Percentiles rank a stretch among this genome's conserved stretches.
Conservation (phyloP, 2,329 filamentous ascomycete species). For the Fusarium subtropicale region DNA sequence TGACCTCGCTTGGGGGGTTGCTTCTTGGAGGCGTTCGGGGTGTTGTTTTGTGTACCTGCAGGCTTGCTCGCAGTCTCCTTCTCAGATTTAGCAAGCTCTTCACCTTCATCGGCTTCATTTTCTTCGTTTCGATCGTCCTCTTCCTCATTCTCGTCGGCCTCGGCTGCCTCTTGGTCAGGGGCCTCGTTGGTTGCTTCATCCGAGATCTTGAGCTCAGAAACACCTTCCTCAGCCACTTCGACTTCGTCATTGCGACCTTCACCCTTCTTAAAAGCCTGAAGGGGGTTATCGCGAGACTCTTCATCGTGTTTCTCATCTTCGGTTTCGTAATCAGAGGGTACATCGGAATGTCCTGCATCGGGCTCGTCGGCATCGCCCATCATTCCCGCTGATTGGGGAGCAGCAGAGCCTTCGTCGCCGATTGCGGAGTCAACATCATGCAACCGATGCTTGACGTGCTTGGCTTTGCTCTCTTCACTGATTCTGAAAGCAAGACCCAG, state of each 20-base stretch:
- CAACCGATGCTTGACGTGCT: conserved; percentile 76
- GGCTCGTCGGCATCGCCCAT: conserved; percentile 37
- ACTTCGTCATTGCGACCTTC: conserved; percentile 46
- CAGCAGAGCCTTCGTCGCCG: conserved; percentile 23
- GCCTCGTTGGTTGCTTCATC: conserved; percentile 42
- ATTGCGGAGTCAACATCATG: conserved; percentile 44
- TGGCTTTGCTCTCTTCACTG: conserved; percentile 85
- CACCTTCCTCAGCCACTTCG: conserved; percentile 43
- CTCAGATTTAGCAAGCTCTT: conserved; percentile 24
- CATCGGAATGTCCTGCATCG: conserved; percentile 47
- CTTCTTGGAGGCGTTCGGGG: conserved; percentile 55
- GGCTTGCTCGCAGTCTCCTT: conserved; percentile 30
- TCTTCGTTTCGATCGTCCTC: conserved; percentile 23
- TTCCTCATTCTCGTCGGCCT: conserved; percentile 38
- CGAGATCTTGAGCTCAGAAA: conserved; percentile 43
- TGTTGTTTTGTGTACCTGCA: conserved; percentile 23
- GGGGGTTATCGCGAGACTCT: conserved; percentile 53
- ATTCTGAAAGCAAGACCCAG: conserved; percentile 90
- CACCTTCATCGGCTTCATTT: conserved; percentile 47
- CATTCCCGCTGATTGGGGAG: conserved; percentile 44
- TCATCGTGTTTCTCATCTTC: conserved; percentile 50
- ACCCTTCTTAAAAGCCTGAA: conserved; percentile 48
- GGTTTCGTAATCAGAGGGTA: conserved; percentile 48
- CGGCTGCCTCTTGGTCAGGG: conserved; percentile 51
- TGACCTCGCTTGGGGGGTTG: conserved; percentile 74